A percentile compares a stretch with the other conserved stretches of the same genome.
Evolutionary conservation across 176 grass and related monocot genomes (phyloP).

Genomic region (Oropetium thomaeum): DNA sequence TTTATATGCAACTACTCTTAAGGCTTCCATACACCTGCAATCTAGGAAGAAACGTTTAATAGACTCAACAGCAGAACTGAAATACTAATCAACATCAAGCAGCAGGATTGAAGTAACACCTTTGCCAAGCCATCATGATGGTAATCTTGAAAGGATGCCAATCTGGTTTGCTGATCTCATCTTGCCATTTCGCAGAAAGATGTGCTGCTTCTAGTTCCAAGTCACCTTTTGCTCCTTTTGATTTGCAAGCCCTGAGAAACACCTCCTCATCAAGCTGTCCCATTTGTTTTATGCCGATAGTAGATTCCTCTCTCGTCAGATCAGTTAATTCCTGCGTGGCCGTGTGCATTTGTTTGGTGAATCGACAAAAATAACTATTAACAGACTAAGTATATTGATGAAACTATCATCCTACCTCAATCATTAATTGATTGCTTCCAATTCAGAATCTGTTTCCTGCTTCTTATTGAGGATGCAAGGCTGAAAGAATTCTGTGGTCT

Average conservation of each 20-base stretch:
- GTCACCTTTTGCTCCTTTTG: not conserved
- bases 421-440: not conserved
- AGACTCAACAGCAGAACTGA: not conserved
- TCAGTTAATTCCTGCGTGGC: not conserved
- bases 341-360: not conserved
- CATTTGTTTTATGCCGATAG: not conserved
- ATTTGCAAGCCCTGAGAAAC: not conserved
- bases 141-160: not conserved
- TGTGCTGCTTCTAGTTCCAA: not conserved
- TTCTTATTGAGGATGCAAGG: not conserved
- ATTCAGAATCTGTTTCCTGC: not conserved
- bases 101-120: not conserved
- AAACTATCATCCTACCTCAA: not conserved
- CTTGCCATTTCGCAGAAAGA: not conserved
- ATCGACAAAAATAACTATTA: not conserved
- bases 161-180: not conserved
- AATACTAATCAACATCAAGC: too few relatives aligned
- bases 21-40: not conserved
- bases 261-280: not conserved
- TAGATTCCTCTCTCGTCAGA: not conserved
- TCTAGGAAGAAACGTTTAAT: not conserved
- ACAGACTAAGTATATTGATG: not conserved
- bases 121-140: not conserved
- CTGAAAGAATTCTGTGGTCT: not conserved
- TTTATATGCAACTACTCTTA: not conserved